Evolutionary conservation across 2,329 filamentous ascomycete genomes (phyloP).

Genomic region (Grosmannia huntii): DNA sequence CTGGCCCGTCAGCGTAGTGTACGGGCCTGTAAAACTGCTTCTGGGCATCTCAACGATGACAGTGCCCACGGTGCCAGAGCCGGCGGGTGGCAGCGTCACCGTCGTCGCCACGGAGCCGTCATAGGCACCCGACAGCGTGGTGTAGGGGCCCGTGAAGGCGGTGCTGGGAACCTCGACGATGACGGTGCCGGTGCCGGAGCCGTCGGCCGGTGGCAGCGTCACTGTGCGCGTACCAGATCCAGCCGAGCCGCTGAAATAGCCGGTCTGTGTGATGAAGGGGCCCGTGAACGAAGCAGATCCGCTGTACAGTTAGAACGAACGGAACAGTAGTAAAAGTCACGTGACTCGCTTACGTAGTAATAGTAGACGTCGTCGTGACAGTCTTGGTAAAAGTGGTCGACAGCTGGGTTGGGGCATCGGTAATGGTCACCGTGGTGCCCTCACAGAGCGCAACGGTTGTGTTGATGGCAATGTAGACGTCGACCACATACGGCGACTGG

Average conservation of each 20-base stretch:
- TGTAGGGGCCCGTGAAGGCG: slow-evolving; percentile 4
- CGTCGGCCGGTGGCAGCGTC: slow-evolving; percentile 9
- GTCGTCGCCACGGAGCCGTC: background rate
- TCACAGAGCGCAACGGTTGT: slow-evolving; percentile 7
- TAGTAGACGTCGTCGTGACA: slow-evolving; percentile 6
- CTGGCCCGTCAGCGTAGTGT: background rate
- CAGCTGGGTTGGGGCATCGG: slow-evolving; percentile 9
- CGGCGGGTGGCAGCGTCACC: slow-evolving; percentile 5
- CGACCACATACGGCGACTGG: slow-evolving; percentile 4
- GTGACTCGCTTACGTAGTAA: slow-evolving; percentile 5
- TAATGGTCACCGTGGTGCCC: slow-evolving; percentile 7
- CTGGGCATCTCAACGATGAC: slow-evolving; percentile 3
- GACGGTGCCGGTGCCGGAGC: slow-evolving; percentile 38
- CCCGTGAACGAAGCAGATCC: background rate
- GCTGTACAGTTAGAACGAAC: background rate
- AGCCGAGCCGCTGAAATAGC: background rate
- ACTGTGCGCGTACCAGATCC: background rate
- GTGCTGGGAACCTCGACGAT: background rate
- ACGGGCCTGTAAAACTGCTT: background rate
- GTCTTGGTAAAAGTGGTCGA: slow-evolving; percentile 6
- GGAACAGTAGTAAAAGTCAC: too few species aligned
- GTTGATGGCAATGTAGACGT: slow-evolving; percentile 6
- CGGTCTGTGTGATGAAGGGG: slow-evolving; percentile 4
- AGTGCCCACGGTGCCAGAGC: background rate
- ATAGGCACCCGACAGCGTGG: background rate